Percentiles rank a stretch among this genome's conserved stretches.
These are phyloP conservation scores for Tuber brumale DNA, from an alignment of 495 filamentous ascomycete genomes.

Conservation along the genomic window DNA sequence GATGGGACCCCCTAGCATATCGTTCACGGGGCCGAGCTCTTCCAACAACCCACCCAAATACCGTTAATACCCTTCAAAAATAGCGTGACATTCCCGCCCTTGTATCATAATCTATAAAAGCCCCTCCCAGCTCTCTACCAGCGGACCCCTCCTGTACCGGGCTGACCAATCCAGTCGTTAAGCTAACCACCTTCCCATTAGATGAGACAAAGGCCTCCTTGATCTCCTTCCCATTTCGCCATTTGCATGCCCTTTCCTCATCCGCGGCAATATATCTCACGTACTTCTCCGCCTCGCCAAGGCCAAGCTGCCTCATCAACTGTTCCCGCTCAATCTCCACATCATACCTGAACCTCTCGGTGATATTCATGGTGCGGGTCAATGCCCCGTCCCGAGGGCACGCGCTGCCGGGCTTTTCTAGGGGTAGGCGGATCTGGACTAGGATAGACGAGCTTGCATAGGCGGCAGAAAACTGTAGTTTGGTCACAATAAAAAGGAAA, in stretches of 20 bases:
- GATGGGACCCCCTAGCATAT: too few species aligned
- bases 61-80: not conserved
- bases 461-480: too few species aligned
- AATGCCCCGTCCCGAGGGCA: constrained; percentile 7
- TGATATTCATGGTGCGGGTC: constrained; percentile 63
- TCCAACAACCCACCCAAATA: not conserved
- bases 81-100: not conserved
- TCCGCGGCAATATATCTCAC: constrained; percentile 48
- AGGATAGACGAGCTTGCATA: too few species aligned
- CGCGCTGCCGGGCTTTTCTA: too few species aligned
- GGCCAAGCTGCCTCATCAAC: too few species aligned
- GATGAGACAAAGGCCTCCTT: constrained; percentile 51
- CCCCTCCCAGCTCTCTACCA: not conserved
- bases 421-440: too few species aligned
- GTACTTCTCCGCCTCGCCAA: constrained; percentile 38
- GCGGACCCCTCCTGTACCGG: not conserved
- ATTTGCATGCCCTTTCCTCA: constrained; percentile 42
- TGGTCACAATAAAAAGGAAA: too few species aligned
- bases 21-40: too few species aligned
- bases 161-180: constrained; percentile 26
- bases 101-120: not conserved
- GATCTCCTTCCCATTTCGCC: constrained; percentile 42
- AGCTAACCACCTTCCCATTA: constrained; percentile 53
- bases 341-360: constrained; percentile 63
- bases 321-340: constrained; percentile 51